Conservation (phyloP, 1,284 basidiomycete genomes). For the Moniliella sp. region DNA sequence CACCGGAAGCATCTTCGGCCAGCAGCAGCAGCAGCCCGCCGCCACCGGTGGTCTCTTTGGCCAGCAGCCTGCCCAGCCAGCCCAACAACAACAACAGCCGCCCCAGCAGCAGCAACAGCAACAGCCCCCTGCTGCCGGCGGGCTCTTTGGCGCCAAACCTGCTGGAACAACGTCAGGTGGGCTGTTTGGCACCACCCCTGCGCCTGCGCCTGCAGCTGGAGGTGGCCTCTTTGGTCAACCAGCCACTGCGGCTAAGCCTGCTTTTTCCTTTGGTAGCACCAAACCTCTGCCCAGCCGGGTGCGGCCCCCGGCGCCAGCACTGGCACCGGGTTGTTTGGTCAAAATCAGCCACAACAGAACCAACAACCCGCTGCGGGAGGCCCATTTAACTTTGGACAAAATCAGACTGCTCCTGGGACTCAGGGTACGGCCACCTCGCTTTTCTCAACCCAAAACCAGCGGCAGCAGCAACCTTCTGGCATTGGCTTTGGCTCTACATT, state of each 20-base stretch:
- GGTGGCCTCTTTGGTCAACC: too few relatives aligned
- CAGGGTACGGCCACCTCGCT: not conserved
- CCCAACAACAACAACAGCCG: slow-evolving; percentile 1
- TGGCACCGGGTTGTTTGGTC: not conserved
- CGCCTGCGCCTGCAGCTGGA: too few relatives aligned
- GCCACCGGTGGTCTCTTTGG: not conserved
- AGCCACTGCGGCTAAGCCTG: too few relatives aligned
- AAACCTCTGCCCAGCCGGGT: too few relatives aligned
- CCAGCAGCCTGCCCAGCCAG: not conserved
- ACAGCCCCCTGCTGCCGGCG: not conserved
- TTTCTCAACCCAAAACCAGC: not conserved
- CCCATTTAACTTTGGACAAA: not conserved
- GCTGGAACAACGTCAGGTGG: not conserved
- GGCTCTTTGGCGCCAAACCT: not conserved
- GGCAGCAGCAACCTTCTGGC: slow-evolving; percentile 1
- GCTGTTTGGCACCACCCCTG: not conserved
- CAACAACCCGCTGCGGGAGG: not conserved
- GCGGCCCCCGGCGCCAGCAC: not conserved
- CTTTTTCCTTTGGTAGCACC: too few relatives aligned
- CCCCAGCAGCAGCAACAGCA: slow-evolving; percentile 1
- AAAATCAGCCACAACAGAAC: not conserved
- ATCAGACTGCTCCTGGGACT: not conserved
- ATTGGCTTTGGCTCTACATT: too few relatives aligned
- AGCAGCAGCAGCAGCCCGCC: not conserved
- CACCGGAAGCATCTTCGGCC: too few relatives aligned